Percentiles rank a stretch among this genome's conserved stretches.
Evolutionary conservation across 129 eudicot species (phyloP).

Genomic region (Sambucus nigra): DNA sequence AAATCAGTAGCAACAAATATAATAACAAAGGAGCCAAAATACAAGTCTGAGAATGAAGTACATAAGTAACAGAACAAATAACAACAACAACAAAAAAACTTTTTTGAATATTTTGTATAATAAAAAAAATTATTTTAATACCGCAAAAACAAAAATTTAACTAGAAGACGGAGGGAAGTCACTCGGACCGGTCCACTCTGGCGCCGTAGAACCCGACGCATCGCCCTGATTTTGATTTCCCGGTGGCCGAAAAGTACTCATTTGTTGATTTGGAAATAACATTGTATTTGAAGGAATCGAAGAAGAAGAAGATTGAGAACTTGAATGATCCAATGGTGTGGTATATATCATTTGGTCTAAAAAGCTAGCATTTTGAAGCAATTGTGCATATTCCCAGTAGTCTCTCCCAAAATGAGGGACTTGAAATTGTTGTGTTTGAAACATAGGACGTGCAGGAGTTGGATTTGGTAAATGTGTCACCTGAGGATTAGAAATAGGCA

Average conservation of each 20-base stretch:
- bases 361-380: conserved; percentile 31
- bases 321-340: conserved; percentile 25
- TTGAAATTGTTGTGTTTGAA: conserved; percentile 16
- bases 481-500: conserved; percentile 9
- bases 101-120: not conserved
- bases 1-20: conserved; percentile 1
- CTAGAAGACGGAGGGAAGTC: conserved; percentile 42
- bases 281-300: conserved; percentile 14
- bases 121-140: not conserved
- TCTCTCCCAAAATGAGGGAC: conserved; percentile 29
- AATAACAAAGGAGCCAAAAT: not conserved
- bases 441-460: no score
- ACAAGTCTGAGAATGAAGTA: not conserved
- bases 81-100: not conserved
- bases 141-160: conserved; percentile 1
- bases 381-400: conserved; percentile 68
- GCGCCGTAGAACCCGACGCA: conserved; percentile 12
- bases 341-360: conserved; percentile 36
- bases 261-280: conserved; percentile 32
- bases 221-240: conserved; percentile 24
- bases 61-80: not conserved
- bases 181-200: conserved; percentile 37
- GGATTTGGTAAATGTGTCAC: conserved; percentile 14
- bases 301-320: conserved; percentile 28
- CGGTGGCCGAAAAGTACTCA: conserved; percentile 16